Conservation (phyloP, 2,329 filamentous ascomycete genomes). For the Aspergillus novofumigatus region DNA sequence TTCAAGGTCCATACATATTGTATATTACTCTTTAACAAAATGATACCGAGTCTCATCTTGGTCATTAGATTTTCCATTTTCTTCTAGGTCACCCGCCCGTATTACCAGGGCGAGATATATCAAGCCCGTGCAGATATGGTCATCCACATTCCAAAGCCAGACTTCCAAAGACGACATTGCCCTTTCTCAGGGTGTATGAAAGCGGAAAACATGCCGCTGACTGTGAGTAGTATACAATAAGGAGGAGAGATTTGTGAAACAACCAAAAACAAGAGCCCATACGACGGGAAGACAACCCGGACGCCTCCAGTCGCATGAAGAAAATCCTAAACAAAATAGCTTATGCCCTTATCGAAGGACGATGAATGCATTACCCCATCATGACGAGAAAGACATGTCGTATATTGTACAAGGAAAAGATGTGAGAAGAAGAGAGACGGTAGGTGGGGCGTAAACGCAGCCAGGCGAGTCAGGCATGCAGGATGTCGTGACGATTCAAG, state of each 20-base stretch:
- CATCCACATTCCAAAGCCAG: slow-evolving; percentile 11
- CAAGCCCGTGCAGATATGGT: slow-evolving; percentile 2
- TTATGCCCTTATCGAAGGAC: neutral
- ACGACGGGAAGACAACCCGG: slow-evolving; percentile 25
- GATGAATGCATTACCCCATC: slow-evolving; percentile 18
- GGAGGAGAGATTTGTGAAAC: slow-evolving; percentile 31
- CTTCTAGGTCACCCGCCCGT: slow-evolving; percentile 12
- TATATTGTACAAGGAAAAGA: slow-evolving; percentile 33
- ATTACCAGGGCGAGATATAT: neutral
- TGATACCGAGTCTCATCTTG: neutral
- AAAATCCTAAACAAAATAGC: slow-evolving; percentile 15
- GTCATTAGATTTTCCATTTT: neutral
- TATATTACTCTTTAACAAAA: slow-evolving; percentile 1
- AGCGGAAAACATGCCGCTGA: slow-evolving; percentile 13
- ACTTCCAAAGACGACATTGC: slow-evolving; percentile 5
- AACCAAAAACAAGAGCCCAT: slow-evolving; percentile 16
- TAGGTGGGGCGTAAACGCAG: slow-evolving; percentile 3
- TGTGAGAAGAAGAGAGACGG: slow-evolving; percentile 5
- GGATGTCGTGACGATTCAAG: slow-evolving; percentile 2
- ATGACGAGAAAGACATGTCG: slow-evolving; percentile 25
- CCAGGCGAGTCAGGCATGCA: neutral
- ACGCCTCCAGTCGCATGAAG: slow-evolving; percentile 28
- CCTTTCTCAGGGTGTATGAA: slow-evolving; percentile 7
- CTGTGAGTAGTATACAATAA: slow-evolving; percentile 29
- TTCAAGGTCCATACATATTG: neutral